Conservation (phyloP, 1,284 basidiomycete genomes). For the Irpex lacteus region DNA sequence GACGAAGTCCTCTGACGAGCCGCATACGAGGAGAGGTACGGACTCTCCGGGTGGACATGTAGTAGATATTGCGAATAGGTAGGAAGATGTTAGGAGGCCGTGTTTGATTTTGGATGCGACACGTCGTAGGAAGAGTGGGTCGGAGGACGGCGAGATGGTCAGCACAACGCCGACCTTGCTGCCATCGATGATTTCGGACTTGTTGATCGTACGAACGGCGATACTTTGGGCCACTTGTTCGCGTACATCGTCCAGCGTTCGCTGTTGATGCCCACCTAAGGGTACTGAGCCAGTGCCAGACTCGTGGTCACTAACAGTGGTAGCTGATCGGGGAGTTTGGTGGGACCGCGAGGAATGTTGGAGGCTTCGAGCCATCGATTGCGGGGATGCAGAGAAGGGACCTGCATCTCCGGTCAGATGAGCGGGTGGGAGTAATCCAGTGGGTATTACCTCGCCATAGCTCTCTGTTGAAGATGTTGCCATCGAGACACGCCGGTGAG, state of each 20-base stretch:
- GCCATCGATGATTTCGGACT: slow-evolving; percentile 45
- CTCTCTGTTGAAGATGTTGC: not conserved
- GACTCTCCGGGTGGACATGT: slow-evolving; percentile 31
- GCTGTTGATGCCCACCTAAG: slow-evolving; percentile 18
- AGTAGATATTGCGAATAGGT: slow-evolving; percentile 58
- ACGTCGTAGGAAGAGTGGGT: slow-evolving; percentile 49
- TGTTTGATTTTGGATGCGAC: slow-evolving; percentile 45
- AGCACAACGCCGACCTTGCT: slow-evolving; percentile 55
- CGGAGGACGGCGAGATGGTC: slow-evolving; percentile 51
- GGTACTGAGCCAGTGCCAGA: not conserved
- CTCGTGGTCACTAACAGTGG: not conserved
- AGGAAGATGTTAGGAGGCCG: slow-evolving; percentile 37
- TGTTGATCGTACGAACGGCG: slow-evolving; percentile 51
- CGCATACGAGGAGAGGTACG: slow-evolving; percentile 51
- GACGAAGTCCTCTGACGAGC: slow-evolving; percentile 50
- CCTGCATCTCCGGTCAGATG: not conserved
- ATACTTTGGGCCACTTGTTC: slow-evolving; percentile 60
- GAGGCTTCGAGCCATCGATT: not conserved
- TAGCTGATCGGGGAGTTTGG: not conserved
- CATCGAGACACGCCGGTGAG: not conserved
- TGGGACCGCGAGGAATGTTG: not conserved
- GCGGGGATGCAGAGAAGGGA: not conserved
- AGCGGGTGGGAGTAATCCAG: not conserved
- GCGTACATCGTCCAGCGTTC: slow-evolving; percentile 59
- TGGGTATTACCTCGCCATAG: not conserved